Conservation (phyloP, 495 filamentous ascomycete species). For the Friedmanniomyces endolithicus region DNA sequence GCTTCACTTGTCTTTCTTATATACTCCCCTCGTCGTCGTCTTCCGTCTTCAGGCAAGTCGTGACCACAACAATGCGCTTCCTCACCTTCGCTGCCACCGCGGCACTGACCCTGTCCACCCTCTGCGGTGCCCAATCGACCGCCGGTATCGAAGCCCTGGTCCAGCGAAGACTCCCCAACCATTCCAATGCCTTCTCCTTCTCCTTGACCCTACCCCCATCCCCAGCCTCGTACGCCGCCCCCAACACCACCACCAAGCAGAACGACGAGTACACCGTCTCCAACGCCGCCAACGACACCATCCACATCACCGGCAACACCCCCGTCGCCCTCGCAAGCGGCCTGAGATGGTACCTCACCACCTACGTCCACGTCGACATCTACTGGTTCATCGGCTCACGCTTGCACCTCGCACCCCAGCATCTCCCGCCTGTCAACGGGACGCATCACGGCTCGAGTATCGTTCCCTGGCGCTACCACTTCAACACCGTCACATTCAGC, state of each 20-base stretch:
- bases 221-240: constrained; percentile 8
- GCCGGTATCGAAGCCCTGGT: constrained; percentile 37
- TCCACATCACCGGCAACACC: constrained; percentile 37
- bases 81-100: background rate
- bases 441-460: constrained; percentile 25
- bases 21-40: background rate
- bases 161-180: constrained; percentile 35
- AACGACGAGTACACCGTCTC: constrained; percentile 37
- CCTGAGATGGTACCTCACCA: constrained; percentile 39
- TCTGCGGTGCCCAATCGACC: constrained; percentile 24
- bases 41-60: background rate
- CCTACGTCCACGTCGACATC: constrained; percentile 39
- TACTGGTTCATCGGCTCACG: constrained; percentile 38
- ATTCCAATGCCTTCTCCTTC: constrained; percentile 32
- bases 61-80: background rate
- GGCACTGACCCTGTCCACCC: background rate
- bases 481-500: constrained; percentile 45
- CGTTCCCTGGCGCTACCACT: constrained; percentile 44
- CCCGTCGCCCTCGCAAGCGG: constrained; percentile 38
- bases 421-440: constrained; percentile 24
- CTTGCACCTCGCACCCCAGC: constrained; percentile 24
- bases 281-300: constrained; percentile 29
- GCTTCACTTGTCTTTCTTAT: background rate
- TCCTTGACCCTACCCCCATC: constrained; percentile 23
- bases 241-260: background rate